Base-by-base conservation (phyloP, 305 asterid genomes). In the Fraxinus ornus region DNA sequence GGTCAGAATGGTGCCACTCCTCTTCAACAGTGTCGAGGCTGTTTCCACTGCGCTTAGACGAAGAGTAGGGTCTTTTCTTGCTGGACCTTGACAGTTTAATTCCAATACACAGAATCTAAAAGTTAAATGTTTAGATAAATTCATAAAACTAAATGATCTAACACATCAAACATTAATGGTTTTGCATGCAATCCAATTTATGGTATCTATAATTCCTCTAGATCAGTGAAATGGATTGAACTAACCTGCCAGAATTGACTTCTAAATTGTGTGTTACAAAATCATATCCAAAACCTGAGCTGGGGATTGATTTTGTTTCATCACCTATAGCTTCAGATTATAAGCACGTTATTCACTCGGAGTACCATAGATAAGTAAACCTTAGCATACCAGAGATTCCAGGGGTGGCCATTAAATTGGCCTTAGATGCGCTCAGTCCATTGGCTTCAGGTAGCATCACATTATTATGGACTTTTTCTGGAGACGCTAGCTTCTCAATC, bases 21-120 rank as follows among this genome's bases (percentile, higher is more conserved):
- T 96, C 98, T 28, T 90, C 92, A 79, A 96, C 97, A 0, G 97
- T 92, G 85, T 92, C 93, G 57, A 96, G 98, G 72, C 97, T 87
- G 80, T 82, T 89, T 72, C 89, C 92, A 74, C 94, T 94, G 86
- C 85, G 89, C 79, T 85, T 88, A 9, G 95, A 86, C 78, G 95
- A 90, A 76, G 98, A 90, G 80, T 80, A 83, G 13, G 87, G 88
- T 81, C 98, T 89, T 87, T 93, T 96, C 87, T 85, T 96, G 88
- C 88, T 85, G 66, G 93, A 89, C 90, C 97, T 88, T 89, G 84
- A 85, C 78, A 82, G 78, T 75, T 74, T 74, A 73, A 79, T 77
- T 62, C 66, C 73, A 85, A 24, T 17, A 28, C 47, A 28, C 35
- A 30, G 76, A 32, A 78, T 79, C 74, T 84, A 21, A 41, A 81